Percentiles rank a stretch among this genome's conserved stretches.
These are phyloP conservation scores for Fusarium pseudocircinatum DNA, from an alignment of 2,329 filamentous ascomycete genomes.

Conservation along the genomic window DNA sequence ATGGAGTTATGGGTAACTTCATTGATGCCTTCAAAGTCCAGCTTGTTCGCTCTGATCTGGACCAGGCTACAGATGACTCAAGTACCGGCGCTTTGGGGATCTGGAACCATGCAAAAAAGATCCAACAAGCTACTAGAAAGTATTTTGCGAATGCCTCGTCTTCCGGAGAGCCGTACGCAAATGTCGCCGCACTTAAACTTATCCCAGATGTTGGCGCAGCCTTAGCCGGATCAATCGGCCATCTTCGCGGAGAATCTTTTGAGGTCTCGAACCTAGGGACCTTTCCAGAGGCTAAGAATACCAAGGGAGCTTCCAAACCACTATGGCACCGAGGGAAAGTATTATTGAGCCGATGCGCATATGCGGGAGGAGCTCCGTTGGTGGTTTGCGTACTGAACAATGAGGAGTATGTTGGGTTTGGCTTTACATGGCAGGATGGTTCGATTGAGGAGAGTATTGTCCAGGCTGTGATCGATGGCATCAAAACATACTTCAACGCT, in stretches of 20 bases:
- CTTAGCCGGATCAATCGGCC: neutral
- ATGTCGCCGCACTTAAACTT: neutral
- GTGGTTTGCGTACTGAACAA: neutral
- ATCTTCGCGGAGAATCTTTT: neutral
- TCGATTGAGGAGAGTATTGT: neutral
- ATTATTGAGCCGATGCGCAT: neutral
- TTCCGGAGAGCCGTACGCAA: neutral
- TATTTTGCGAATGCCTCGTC: neutral
- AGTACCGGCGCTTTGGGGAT: neutral
- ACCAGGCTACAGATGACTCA: neutral
- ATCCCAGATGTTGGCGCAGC: neutral
- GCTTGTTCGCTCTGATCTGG: neutral
- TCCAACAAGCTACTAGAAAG: neutral
- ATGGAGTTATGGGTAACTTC: neutral
- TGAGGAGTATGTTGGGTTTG: neutral
- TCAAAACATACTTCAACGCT: neutral
- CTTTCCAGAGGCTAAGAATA: neutral
- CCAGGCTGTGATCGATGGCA: neutral
- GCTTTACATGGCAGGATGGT: slow-evolving; percentile 3
- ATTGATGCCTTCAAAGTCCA: slow-evolving; percentile 3
- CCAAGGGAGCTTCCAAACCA: neutral
- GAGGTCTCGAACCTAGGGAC: neutral
- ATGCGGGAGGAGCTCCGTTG: neutral
- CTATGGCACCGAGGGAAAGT: neutral
- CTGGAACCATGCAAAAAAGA: neutral